phyloP scores from a whole-genome alignment of 2,329 filamentous ascomycete species.

The Graphiopsis chlorocephala region DNA sequence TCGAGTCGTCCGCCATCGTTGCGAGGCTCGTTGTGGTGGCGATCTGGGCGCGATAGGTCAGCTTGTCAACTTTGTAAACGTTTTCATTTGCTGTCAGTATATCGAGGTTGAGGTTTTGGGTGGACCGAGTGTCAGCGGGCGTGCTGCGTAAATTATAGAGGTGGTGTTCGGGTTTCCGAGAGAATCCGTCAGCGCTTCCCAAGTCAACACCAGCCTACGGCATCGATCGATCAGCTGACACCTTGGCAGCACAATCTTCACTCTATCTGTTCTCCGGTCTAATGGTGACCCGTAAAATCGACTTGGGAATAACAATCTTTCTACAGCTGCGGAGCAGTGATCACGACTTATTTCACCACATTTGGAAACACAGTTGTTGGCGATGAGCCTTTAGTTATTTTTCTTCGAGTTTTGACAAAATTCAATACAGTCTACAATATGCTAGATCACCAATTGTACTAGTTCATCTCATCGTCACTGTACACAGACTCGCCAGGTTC shows the following conservation, averaged over 20 bases:
- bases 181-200: background rate
- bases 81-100: background rate
- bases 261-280: too few relatives aligned
- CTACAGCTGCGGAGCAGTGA: too few relatives aligned
- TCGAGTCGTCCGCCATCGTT: background rate
- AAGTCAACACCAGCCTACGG: too few relatives aligned
- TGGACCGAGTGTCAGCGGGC: background rate
- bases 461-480: background rate
- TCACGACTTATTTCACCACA: background rate
- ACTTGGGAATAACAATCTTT: too few relatives aligned
- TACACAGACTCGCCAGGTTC: background rate
- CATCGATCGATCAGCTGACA: background rate
- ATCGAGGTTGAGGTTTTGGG: background rate
- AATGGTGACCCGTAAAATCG: too few relatives aligned
- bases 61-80: background rate
- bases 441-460: background rate
- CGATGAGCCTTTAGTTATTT: background rate
- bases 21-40: background rate
- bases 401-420: background rate
- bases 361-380: background rate
- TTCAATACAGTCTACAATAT: background rate
- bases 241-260: background rate
- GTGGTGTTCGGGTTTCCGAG: background rate
- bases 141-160: background rate
- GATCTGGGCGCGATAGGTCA: background rate